These are phyloP conservation scores for Polymyxa betae DNA, from an alignment of 208 protist species.

Conservation along the genomic window DNA sequence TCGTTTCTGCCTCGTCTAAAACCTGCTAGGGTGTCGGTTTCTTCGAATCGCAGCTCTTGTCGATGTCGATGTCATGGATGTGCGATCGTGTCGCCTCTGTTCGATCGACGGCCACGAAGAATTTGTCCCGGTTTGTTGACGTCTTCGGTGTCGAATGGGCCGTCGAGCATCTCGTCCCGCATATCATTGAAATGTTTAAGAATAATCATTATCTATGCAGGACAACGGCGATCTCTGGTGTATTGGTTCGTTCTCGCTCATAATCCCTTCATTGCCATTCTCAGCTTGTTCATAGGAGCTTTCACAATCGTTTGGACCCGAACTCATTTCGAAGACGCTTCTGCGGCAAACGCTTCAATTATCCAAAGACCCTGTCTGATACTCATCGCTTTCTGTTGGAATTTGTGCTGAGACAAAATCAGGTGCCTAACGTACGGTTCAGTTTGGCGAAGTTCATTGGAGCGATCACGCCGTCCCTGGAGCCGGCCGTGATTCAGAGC, in stretches of 20 bases:
- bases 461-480: neutral
- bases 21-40: neutral
- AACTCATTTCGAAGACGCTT: constrained; percentile 4
- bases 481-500: neutral
- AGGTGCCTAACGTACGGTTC: constrained; percentile 44
- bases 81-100: constrained; percentile 18
- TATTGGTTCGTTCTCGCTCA: neutral
- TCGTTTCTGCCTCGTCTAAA: neutral
- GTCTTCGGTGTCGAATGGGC: neutral
- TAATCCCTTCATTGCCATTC: neutral
- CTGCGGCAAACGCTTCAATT: constrained; percentile 30
- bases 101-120: constrained; percentile 11
- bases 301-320: neutral
- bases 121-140: neutral
- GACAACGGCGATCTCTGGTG: neutral
- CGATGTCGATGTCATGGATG: neutral
- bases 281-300: neutral
- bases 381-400: neutral
- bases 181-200: neutral
- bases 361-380: constrained; percentile 18
- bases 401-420: neutral
- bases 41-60: neutral
- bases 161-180: neutral
- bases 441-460: constrained; percentile 15
- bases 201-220: constrained; percentile 24